Percentiles rank a stretch among this genome's conserved stretches.
phyloP scores from a whole-genome alignment of 2,329 filamentous ascomycete genomes.

The Penicillium sp. region DNA sequence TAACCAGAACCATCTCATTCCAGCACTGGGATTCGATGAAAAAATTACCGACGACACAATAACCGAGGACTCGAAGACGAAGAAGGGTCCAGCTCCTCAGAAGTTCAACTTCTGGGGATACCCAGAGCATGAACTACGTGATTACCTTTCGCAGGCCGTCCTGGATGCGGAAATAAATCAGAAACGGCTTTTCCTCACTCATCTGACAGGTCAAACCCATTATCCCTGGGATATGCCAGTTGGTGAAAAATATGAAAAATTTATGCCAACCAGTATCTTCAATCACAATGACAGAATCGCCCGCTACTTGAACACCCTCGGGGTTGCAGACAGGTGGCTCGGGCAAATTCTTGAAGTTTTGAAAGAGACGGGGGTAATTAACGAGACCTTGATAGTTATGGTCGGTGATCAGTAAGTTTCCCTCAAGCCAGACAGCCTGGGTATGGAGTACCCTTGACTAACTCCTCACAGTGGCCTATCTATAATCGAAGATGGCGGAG shows the following conservation, averaged over 20 bases:
- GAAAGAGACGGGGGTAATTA: conserved; percentile 18
- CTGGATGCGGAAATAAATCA: conserved; percentile 22
- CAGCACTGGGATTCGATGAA: conserved; percentile 21
- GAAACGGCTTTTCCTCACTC: conserved; percentile 26
- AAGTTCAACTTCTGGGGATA: conserved; percentile 26
- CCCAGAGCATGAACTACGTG: conserved; percentile 22
- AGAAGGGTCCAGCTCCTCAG: conserved; percentile 1
- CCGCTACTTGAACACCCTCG: conserved; percentile 21
- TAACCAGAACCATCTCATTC: conserved; percentile 24
- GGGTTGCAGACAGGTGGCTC: conserved; percentile 24
- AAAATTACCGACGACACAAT: conserved; percentile 19
- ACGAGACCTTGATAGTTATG: conserved; percentile 23
- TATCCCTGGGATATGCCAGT: conserved; percentile 26
- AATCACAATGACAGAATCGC: conserved; percentile 16
- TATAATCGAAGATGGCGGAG: conserved; percentile 18
- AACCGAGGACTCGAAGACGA: conserved; percentile 12
- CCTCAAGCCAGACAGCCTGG: not conserved
- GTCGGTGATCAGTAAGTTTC: conserved; percentile 24
- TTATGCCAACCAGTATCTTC: conserved; percentile 15
- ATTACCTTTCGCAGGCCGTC: conserved; percentile 24
- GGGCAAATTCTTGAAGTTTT: conserved; percentile 21
- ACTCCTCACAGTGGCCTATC: conserved; percentile 15
- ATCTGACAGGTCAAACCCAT: conserved; percentile 29
- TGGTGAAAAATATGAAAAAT: conserved; percentile 19
- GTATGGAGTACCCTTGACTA: not conserved